Evolutionary conservation across 2,329 filamentous ascomycete species (phyloP).

Genomic region (Pseudogymnoascus sp.): DNA sequence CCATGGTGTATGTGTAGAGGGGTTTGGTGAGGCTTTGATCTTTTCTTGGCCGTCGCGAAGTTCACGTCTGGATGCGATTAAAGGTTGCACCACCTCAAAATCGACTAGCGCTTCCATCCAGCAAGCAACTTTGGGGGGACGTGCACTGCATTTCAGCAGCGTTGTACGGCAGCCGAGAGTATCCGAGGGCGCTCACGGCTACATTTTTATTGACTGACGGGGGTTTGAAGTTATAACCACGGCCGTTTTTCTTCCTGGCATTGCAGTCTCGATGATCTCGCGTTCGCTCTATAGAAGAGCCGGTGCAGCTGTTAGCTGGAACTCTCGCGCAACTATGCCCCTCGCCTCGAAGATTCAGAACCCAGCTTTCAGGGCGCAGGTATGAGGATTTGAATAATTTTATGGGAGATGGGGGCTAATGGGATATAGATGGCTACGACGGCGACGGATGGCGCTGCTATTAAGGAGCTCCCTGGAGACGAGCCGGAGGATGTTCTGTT

Average conservation of each 20-base stretch:
- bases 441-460: slow-evolving; percentile 21
- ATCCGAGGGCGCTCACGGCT: neutral
- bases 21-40: slow-evolving; percentile 21
- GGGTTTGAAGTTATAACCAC: neutral
- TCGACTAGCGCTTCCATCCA: slow-evolving; percentile 17
- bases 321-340: slow-evolving; percentile 57
- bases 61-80: slow-evolving; percentile 17
- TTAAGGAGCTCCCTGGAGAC: slow-evolving; percentile 44
- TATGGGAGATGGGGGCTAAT: slow-evolving; percentile 15
- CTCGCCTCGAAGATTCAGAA: slow-evolving; percentile 67
- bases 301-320: slow-evolving; percentile 42
- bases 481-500: slow-evolving; percentile 89
- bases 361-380: slow-evolving; percentile 49
- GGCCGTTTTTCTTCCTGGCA: slow-evolving; percentile 8
- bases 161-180: slow-evolving; percentile 3
- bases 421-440: slow-evolving; percentile 36
- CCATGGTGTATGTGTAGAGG: slow-evolving; percentile 39
- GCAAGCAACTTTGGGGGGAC: neutral
- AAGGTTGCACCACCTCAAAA: slow-evolving; percentile 13
- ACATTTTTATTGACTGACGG: slow-evolving; percentile 2
- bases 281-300: slow-evolving; percentile 46
- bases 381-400: slow-evolving; percentile 29
- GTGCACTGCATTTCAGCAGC: neutral
- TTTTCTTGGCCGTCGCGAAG: slow-evolving; percentile 17
- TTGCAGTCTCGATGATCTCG: slow-evolving; percentile 47